Conservation (phyloP, 371 early-diverging fungal species). For the Quaeritorhiza haematococci region DNA sequence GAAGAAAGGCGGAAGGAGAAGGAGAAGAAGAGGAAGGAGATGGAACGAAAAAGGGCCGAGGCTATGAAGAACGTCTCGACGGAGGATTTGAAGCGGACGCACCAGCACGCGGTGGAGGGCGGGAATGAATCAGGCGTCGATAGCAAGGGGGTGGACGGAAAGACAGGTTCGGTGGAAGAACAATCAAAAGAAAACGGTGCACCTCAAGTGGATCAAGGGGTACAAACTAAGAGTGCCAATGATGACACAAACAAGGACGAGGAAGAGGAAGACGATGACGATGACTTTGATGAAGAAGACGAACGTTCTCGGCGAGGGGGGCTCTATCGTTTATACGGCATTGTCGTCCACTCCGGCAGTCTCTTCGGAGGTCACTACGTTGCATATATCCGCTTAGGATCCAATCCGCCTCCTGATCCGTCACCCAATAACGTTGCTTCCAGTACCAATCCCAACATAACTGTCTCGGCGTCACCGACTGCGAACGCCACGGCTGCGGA, state of each 20-base stretch:
- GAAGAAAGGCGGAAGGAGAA: neutral
- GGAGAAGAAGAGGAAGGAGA: no score
- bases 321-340: constrained; percentile 33
- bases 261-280: neutral
- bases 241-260: neutral
- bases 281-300: neutral
- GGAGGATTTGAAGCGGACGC: no score
- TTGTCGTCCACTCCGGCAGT: constrained; percentile 36
- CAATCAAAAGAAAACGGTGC: neutral
- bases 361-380: constrained; percentile 38
- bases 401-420: neutral
- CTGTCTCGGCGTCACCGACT: neutral
- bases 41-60: no score
- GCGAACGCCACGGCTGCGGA: neutral
- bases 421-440: neutral
- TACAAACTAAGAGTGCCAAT: neutral
- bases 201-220: neutral
- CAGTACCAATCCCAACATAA: neutral
- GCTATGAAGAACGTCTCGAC: no score
- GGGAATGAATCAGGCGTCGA: neutral
- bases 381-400: constrained; percentile 26
- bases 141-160: neutral
- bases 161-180: neutral
- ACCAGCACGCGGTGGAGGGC: neutral
- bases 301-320: neutral